Evolutionary conservation across 1,139 yeast species (phyloP).

Genomic region (Yamadazyma membranifaciens): DNA sequence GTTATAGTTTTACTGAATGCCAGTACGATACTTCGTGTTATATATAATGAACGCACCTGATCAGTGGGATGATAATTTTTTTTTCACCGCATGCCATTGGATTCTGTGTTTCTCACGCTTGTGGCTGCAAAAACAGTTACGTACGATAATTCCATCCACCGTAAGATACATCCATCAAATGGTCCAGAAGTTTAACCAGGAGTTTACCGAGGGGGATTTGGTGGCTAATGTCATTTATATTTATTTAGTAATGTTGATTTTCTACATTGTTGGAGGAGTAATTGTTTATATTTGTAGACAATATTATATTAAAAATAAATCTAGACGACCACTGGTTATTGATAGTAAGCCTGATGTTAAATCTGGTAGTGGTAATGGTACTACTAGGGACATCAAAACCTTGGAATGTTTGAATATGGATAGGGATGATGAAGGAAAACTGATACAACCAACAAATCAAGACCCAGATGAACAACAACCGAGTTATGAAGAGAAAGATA

Average conservation of each 20-base stretch:
- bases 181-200: background rate
- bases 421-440: background rate
- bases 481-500: background rate
- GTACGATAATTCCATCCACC: background rate
- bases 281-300: constrained; percentile 28
- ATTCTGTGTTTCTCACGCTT: background rate
- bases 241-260: constrained; percentile 24
- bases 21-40: too few relatives aligned
- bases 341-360: constrained; percentile 4
- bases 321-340: constrained; percentile 7
- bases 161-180: background rate
- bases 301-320: constrained; percentile 19
- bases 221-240: constrained; percentile 30
- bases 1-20: too few relatives aligned
- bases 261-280: constrained; percentile 21
- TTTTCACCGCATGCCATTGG: background rate
- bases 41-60: background rate
- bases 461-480: too few relatives aligned
- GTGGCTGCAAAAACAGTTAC: constrained; percentile 5
- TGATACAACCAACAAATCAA: too few relatives aligned
- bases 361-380: too few relatives aligned
- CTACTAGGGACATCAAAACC: too few relatives aligned
- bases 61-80: constrained; percentile 3
- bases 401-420: too few relatives aligned
- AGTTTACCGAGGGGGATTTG: constrained; percentile 10